Evolutionary conservation across 148 eudicot genomes (phyloP).

Genomic region (Euryodendron excelsum): DNA sequence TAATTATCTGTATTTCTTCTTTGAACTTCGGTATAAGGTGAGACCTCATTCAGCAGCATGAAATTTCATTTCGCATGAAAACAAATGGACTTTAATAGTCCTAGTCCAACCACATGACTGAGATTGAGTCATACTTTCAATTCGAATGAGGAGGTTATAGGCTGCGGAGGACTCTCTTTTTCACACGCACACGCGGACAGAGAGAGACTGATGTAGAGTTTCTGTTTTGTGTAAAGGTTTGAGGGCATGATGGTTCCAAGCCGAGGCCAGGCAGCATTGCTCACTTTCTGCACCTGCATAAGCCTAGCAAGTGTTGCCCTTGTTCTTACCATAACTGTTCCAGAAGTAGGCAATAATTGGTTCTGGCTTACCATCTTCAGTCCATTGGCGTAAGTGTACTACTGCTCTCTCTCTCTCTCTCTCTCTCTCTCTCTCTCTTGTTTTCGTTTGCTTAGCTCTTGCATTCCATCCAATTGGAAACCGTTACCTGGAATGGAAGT

Average conservation of each 20-base stretch:
- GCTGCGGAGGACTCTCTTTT: too few relatives aligned
- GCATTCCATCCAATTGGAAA: neutral
- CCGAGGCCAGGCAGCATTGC: conserved; percentile 89
- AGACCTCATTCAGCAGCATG: too few relatives aligned
- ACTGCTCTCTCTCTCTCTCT: neutral
- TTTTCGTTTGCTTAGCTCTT: neutral
- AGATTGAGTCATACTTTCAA: too few relatives aligned
- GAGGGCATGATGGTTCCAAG: conserved; percentile 94
- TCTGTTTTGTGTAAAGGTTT: conserved; percentile 40
- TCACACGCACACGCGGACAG: too few relatives aligned
- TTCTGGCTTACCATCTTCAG: conserved; percentile 72
- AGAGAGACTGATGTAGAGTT: neutral
- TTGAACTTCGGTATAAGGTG: too few relatives aligned
- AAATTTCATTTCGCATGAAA: too few relatives aligned
- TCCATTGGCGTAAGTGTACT: conserved; percentile 83
- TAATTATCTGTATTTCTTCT: neutral
- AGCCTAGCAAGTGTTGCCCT: conserved; percentile 90
- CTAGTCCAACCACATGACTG: too few relatives aligned
- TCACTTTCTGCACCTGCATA: conserved; percentile 92
- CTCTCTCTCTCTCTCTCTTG: neutral
- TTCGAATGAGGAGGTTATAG: too few relatives aligned
- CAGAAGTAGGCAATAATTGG: conserved; percentile 87
- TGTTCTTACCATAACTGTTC: conserved; percentile 83
- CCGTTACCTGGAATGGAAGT: neutral
- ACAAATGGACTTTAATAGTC: too few relatives aligned